Percentiles rank a stretch among this genome's conserved stretches.
Evolutionary conservation across 345 rosid species (phyloP).

Genomic region (Reutealis trisperma): DNA sequence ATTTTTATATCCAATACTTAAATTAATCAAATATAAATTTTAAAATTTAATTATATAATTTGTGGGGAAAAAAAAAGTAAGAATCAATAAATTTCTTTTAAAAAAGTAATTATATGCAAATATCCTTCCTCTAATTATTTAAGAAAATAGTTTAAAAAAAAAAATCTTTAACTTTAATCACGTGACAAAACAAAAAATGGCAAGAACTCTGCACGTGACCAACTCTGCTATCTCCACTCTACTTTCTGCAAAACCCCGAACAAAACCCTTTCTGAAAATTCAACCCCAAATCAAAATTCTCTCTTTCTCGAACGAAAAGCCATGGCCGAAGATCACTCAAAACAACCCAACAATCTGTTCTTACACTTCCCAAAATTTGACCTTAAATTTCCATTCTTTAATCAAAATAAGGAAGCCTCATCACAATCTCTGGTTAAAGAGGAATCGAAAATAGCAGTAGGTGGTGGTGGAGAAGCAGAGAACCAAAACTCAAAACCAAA

Average conservation of each 20-base stretch:
- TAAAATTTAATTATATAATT: no score
- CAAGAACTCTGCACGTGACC: not conserved
- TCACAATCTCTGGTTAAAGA: conserved; percentile 1
- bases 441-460: conserved; percentile 1
- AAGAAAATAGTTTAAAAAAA: no score
- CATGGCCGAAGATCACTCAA: not conserved
- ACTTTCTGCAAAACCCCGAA: not conserved
- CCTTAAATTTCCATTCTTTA: conserved; percentile 20
- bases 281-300: not conserved
- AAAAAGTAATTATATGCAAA: no score
- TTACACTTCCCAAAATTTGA: conserved; percentile 9
- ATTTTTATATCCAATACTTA: no score
- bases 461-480: not conserved
- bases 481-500: conserved; percentile 1
- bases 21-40: no score
- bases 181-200: not conserved
- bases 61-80: no score
- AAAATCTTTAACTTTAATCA: not conserved
- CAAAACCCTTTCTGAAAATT: not conserved
- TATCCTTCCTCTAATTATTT: no score
- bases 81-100: not conserved
- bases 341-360: conserved; percentile 2
- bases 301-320: not conserved
- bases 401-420: not conserved
- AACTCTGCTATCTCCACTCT: not conserved